phyloP scores from a whole-genome alignment of 495 filamentous ascomycete genomes.

The Daldinia grandis region DNA sequence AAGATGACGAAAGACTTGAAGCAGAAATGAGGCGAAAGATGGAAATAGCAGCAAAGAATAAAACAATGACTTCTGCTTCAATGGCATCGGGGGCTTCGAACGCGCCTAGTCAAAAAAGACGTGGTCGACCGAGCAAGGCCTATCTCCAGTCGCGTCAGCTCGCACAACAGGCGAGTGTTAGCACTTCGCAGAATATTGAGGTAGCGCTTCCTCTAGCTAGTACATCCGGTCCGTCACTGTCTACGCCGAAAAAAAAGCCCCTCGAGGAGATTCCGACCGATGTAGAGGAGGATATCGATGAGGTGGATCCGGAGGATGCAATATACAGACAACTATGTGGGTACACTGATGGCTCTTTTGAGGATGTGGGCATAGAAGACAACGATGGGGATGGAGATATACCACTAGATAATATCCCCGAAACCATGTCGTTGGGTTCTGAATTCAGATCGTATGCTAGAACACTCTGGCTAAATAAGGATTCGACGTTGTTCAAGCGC shows the following conservation, averaged over 20 bases:
- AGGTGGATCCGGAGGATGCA: conserved; percentile 34
- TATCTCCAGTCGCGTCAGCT: conserved; percentile 36
- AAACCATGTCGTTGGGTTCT: conserved; percentile 12
- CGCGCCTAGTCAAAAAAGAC: conserved; percentile 13
- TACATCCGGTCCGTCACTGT: conserved; percentile 42
- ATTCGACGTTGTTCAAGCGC: conserved; percentile 26
- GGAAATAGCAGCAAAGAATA: conserved; percentile 22
- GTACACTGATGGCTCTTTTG: conserved; percentile 10
- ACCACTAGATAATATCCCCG: conserved; percentile 15
- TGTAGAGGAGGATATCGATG: conserved; percentile 35
- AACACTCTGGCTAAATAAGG: conserved; percentile 29
- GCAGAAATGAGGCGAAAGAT: conserved; percentile 22
- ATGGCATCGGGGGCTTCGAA: conserved; percentile 5
- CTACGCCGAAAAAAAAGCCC: conserved; percentile 44
- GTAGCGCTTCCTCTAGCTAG: conserved; percentile 23
- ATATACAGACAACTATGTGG: conserved; percentile 34
- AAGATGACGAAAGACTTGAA: conserved; percentile 32
- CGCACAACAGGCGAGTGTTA: conserved; percentile 26
- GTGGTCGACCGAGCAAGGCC: conserved; percentile 45
- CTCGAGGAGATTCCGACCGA: conserved; percentile 19
- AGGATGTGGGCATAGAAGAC: conserved; percentile 15
- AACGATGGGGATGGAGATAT: conserved; percentile 9
- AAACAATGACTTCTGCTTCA: conserved; percentile 6
- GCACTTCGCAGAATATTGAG: conserved; percentile 25
- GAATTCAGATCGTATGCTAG: conserved; percentile 30